Percentiles rank a stretch among this genome's conserved stretches.
Evolutionary conservation across 2,329 filamentous ascomycete species (phyloP).

Genomic region (Pseudogymnoascus sp.): DNA sequence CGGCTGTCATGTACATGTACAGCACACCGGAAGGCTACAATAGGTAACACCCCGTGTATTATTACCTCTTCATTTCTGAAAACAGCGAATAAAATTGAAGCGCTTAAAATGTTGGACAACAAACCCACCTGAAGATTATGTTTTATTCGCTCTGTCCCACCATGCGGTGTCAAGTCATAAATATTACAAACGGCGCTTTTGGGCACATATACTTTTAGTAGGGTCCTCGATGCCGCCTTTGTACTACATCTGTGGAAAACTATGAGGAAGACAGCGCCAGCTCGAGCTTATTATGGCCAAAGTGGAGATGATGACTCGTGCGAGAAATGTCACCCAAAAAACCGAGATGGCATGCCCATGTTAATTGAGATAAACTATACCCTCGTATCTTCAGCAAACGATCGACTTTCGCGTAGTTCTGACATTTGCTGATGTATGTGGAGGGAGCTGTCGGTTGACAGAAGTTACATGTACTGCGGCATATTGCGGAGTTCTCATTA

Average conservation of each 20-base stretch:
- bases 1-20: background rate
- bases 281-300: background rate
- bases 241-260: too few species aligned
- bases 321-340: background rate
- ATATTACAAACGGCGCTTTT: background rate
- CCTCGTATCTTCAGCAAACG: background rate
- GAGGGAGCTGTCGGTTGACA: background rate
- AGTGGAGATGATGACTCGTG: background rate
- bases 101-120: background rate
- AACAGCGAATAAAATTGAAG: background rate
- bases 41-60: background rate
- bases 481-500: background rate
- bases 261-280: background rate
- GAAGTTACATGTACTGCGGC: background rate
- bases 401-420: background rate
- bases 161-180: background rate
- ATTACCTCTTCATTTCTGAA: background rate
- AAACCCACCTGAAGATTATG: background rate
- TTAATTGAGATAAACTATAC: background rate
- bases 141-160: background rate
- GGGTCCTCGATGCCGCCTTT: background rate
- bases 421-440: background rate
- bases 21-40: background rate
- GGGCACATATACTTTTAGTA: background rate
- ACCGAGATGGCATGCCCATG: background rate